Conservation (phyloP, 495 filamentous ascomycete species). For the Umbilicaria muhlenbergii region DNA sequence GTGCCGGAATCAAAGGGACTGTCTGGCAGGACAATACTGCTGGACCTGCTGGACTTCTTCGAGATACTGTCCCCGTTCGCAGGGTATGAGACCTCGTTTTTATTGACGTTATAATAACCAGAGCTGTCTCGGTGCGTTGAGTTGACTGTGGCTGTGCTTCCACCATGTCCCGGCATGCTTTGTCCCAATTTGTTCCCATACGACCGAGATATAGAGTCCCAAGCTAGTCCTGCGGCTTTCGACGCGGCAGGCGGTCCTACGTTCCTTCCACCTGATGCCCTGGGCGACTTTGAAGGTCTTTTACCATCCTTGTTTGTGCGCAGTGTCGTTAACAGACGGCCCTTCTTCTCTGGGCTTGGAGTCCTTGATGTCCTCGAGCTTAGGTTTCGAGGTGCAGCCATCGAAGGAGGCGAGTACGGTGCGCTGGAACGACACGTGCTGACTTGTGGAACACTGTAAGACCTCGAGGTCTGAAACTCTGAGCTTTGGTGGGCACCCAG, state of each 20-base stretch:
- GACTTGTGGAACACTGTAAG: constrained; percentile 10
- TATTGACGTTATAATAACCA: too few species aligned
- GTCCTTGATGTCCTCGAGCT: constrained; percentile 35
- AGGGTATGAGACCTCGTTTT: too few species aligned
- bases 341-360: constrained; percentile 66
- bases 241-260: constrained; percentile 40
- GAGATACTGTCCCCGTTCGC: too few species aligned
- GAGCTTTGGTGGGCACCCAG: constrained; percentile 34
- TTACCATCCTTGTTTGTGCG: constrained; percentile 43
- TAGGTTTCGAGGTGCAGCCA: constrained; percentile 22
- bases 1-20: too few species aligned
- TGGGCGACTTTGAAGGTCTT: constrained; percentile 36
- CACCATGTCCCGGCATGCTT: constrained; percentile 9
- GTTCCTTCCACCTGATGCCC: constrained; percentile 20
- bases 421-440: background rate
- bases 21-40: too few species aligned
- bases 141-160: constrained; percentile 9
- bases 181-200: constrained; percentile 12
- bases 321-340: constrained; percentile 72
- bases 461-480: constrained; percentile 18
- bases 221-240: constrained; percentile 79
- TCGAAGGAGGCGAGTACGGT: constrained; percentile 15
- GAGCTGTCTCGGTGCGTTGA: constrained; percentile 9
- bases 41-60: too few species aligned
- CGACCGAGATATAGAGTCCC: constrained; percentile 40